These are phyloP conservation scores for Daucus carota DNA, from an alignment of 129 eudicot genomes.

Conservation along the genomic window DNA sequence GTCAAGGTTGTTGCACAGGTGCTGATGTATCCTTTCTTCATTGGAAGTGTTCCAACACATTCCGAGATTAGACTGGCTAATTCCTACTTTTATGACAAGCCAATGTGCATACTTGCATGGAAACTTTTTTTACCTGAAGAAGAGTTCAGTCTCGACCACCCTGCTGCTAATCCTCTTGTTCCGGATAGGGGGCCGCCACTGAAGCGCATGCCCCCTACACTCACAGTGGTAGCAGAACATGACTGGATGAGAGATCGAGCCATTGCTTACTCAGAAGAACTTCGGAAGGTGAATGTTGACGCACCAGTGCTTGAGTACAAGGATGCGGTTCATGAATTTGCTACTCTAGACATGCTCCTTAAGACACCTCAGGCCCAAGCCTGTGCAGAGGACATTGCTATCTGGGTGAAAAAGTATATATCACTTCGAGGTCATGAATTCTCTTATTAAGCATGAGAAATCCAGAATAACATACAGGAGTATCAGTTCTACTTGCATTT, in stretches of 20 bases:
- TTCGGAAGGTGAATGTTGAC: conserved; percentile 65
- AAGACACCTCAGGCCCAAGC: conserved; percentile 92
- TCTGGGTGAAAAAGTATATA: conserved; percentile 91
- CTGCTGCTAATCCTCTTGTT: conserved; percentile 81
- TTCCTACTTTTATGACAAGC: conserved; percentile 82
- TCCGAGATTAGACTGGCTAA: conserved; percentile 85
- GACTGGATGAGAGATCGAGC: conserved; percentile 99
- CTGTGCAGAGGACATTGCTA: conserved; percentile 86
- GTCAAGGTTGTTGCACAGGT: conserved; percentile 89
- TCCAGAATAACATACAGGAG: conserved; percentile 9
- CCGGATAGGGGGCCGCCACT: conserved; percentile 64
- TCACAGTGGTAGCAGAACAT: conserved; percentile 81
- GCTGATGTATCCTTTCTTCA: conserved; percentile 88
- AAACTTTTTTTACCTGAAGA: conserved; percentile 75
- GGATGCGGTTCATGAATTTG: conserved; percentile 96
- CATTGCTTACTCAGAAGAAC: conserved; percentile 79
- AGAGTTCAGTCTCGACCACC: conserved; percentile 84
- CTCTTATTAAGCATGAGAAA: conserved; percentile 39
- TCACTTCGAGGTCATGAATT: conserved; percentile 93
- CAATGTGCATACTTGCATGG: conserved; percentile 87
- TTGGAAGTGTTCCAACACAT: conserved; percentile 78
- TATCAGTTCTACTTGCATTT: background rate
- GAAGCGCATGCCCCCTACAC: conserved; percentile 85
- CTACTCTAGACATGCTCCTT: conserved; percentile 88
- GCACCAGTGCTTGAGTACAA: conserved; percentile 89